Evolutionary conservation across 106 monocot species (phyloP).

Genomic region (Acorus gramineus): DNA sequence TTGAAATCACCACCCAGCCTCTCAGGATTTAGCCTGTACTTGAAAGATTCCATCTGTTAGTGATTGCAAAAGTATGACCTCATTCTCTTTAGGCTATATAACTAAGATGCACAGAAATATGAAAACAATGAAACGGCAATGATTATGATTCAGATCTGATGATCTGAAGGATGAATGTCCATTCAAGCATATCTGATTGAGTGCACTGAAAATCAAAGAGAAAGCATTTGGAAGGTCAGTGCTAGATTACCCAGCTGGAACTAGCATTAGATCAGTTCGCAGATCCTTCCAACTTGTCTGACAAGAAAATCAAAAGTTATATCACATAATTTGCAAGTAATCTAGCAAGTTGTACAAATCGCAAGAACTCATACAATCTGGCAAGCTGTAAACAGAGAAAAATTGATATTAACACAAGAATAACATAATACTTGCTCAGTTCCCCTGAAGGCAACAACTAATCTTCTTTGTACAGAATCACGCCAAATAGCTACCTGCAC

Average conservation of each 20-base stretch:
- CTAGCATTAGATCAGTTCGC: constrained; percentile 79
- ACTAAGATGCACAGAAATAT: neutral
- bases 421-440: constrained; percentile 75
- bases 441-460: constrained; percentile 88
- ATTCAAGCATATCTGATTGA: too few relatives aligned
- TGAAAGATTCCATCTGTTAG: too few relatives aligned
- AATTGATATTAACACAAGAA: neutral
- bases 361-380: too few relatives aligned
- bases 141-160: neutral
- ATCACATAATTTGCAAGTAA: neutral
- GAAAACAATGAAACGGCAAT: neutral
- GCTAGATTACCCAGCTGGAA: constrained; percentile 55
- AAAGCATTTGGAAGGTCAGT: too few relatives aligned
- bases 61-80: too few relatives aligned
- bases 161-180: neutral
- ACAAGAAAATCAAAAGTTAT: constrained; percentile 4
- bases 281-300: constrained; percentile 91
- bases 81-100: too few relatives aligned
- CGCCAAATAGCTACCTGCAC: constrained; percentile 90
- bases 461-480: constrained; percentile 56
- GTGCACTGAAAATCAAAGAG: too few relatives aligned
- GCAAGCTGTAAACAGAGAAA: neutral
- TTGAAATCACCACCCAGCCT: constrained; percentile 77
- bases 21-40: constrained; percentile 70
- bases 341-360: too few relatives aligned